Percentiles rank a stretch among this genome's conserved stretches.
Conservation (phyloP, 352 stramenopile species). For the Phytophthora crassamura region DNA sequence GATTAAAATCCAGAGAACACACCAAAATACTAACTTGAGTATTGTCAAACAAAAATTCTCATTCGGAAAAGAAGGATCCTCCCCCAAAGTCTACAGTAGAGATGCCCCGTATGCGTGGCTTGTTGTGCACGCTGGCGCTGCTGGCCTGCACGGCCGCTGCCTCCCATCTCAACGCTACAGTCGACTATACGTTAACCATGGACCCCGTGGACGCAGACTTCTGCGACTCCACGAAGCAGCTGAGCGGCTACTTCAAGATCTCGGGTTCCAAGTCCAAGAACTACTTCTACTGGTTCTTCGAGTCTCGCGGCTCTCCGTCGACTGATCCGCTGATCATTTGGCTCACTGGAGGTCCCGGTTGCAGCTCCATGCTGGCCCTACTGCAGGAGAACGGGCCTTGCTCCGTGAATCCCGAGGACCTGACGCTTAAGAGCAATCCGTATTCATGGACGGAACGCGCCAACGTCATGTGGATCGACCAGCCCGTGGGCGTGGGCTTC, state of each 20-base stretch:
- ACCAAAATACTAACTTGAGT: not conserved
- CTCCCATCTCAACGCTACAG: slow-evolving; percentile 27
- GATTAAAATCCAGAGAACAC: no score
- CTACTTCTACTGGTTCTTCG: slow-evolving; percentile 98
- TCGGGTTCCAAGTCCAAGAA: slow-evolving; percentile 89
- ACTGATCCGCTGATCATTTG: slow-evolving; percentile 96
- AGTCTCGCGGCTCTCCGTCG: slow-evolving; percentile 81
- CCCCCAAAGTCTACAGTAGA: no score
- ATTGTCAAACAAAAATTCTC: not conserved
- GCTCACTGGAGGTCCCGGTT: slow-evolving; percentile 97
- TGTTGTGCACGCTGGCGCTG: slow-evolving; percentile 19
- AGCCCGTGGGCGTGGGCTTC: slow-evolving; percentile 95
- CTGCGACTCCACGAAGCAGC: slow-evolving; percentile 78
- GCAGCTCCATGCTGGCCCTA: slow-evolving; percentile 93
- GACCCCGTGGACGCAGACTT: slow-evolving; percentile 63
- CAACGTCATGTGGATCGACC: slow-evolving; percentile 97
- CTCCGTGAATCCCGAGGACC: slow-evolving; percentile 88
- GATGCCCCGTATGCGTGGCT: not conserved
- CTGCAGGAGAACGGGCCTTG: slow-evolving; percentile 97
- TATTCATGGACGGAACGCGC: slow-evolving; percentile 94
- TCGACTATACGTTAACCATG: slow-evolving; percentile 59
- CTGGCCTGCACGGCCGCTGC: slow-evolving; percentile 12
- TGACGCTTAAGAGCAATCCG: slow-evolving; percentile 87
- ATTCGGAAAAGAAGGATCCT: slow-evolving; percentile 4
- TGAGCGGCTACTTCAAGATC: slow-evolving; percentile 90